Conservation (phyloP, 2,329 filamentous ascomycete species). For the Trichoderma pleuroti region DNA sequence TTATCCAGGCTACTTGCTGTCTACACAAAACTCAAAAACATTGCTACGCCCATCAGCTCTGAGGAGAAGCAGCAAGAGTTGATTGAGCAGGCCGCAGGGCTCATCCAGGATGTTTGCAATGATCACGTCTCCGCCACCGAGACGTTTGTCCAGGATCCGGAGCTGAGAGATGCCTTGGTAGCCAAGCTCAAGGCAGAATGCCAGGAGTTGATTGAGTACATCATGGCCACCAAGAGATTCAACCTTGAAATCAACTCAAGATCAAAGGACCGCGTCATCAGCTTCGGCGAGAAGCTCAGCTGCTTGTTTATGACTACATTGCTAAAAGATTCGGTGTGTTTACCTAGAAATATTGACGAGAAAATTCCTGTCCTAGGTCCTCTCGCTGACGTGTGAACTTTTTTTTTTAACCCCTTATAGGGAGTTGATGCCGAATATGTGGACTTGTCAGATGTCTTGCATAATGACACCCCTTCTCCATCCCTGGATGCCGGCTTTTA, state of each 20-base stretch:
- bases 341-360: too few species aligned
- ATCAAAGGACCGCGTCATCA: conserved; percentile 83
- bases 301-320: conserved; percentile 87
- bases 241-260: conserved; percentile 73
- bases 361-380: not conserved
- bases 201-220: conserved; percentile 71
- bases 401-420: conserved; percentile 38
- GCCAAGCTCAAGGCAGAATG: conserved; percentile 74
- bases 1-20: conserved; percentile 53
- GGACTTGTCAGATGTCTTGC: conserved; percentile 79
- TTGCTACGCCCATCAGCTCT: conserved; percentile 51
- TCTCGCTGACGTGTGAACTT: not conserved
- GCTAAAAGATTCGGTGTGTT: conserved; percentile 64
- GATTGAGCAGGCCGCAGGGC: conserved; percentile 62
- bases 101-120: conserved; percentile 75
- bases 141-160: conserved; percentile 54
- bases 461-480: conserved; percentile 53
- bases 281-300: conserved; percentile 92
- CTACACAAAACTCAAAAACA: conserved; percentile 53
- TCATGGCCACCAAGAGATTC: conserved; percentile 60
- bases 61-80: conserved; percentile 52
- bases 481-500: conserved; percentile 69
- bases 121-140: conserved; percentile 77
- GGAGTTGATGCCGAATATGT: conserved; percentile 85
- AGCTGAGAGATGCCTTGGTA: conserved; percentile 57